Base-by-base conservation (phyloP, 768 basidiomycete species). In the Pleurotus eryngii region DNA sequence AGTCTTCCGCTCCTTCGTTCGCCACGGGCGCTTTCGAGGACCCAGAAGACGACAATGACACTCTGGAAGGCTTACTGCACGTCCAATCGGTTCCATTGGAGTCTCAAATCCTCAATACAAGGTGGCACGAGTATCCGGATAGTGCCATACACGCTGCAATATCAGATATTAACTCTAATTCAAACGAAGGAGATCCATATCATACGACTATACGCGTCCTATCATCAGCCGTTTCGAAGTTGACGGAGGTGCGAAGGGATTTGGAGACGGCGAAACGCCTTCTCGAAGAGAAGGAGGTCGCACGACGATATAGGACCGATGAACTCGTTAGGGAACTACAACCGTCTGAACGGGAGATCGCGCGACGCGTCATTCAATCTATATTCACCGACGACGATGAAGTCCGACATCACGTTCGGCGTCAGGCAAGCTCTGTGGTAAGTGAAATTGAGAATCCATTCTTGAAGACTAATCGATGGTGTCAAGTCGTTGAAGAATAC, bases 41-140 rank as follows among this genome's bases (percentile, higher is more conserved):
- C 51, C 38, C 26, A 26, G 50, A 61, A 22, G 43, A 46, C 27
- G n/a, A 9, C 7, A 17, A 46, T 5, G 18, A 54, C 7, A 42
- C 51, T n/a, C 17, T 30, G 3, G 51, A 54, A 18, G 39, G 20
- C 6, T 56, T 9, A 9, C 17, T n/a, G 9, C 64, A 72, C 5
- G 67, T 78, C 42, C 55, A 65, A 56, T 54, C 74, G 3, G 17
- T 39, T 26, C 43, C 64, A 2, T 60, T 76, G 11, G 70, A 75
- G 1, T 67, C 76, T 1, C 78, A 83, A 58, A 77, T 92, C 9
- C 76, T 92, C 15, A 73, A 78, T 2, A 87, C 84, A 7, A 81
- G 76, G 65, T 94, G 91, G 90, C 90, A 93, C 65, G 81, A 84
- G 20, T 85, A 83, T 63, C 84, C 89, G 2, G 89, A 93, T 68